Evolutionary conservation across 2,329 filamentous ascomycete genomes (phyloP).

Genomic region (Hypomyces rosellus): DNA sequence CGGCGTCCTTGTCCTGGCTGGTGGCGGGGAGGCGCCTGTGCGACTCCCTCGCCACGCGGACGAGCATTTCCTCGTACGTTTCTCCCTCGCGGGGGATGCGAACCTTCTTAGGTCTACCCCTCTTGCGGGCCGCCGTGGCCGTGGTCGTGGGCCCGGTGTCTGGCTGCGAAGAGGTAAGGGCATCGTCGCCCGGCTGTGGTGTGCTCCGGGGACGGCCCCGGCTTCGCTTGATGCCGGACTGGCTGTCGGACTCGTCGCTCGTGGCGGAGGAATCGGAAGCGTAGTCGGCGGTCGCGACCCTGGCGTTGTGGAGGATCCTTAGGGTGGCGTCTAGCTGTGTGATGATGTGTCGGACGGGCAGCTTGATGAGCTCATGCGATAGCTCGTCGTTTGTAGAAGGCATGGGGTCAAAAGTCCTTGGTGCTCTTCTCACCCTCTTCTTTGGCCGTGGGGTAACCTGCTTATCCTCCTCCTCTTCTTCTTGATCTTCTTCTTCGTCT

Average conservation of each 20-base stretch:
- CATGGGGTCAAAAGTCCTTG: slow-evolving; percentile 39
- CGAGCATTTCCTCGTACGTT: slow-evolving; percentile 38
- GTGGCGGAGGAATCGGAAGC: slow-evolving; percentile 35
- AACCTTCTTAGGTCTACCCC: slow-evolving; percentile 36
- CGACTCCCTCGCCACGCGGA: slow-evolving; percentile 41
- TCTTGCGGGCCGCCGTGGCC: slow-evolving; percentile 13
- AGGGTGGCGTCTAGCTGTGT: slow-evolving; percentile 64
- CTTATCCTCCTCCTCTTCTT: slow-evolving; percentile 7
- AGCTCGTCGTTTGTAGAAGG: slow-evolving; percentile 65
- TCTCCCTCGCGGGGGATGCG: slow-evolving; percentile 37
- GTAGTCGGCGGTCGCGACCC: slow-evolving; percentile 41
- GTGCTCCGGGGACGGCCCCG: slow-evolving; percentile 23
- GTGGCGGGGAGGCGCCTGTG: slow-evolving; percentile 25
- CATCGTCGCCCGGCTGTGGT: slow-evolving; percentile 4
- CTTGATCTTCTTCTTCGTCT: slow-evolving; percentile 7
- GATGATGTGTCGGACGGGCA: slow-evolving; percentile 65
- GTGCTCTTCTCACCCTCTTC: background rate
- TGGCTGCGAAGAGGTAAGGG: background rate
- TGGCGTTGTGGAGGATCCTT: slow-evolving; percentile 60
- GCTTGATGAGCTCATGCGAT: slow-evolving; percentile 58
- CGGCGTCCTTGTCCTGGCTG: slow-evolving; percentile 21
- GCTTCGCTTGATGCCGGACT: slow-evolving; percentile 17
- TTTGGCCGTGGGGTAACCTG: background rate
- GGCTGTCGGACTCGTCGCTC: slow-evolving; percentile 29
- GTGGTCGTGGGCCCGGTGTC: slow-evolving; percentile 12